Percentiles rank a stretch among this genome's conserved stretches.
These are phyloP conservation scores for Exophiala sp. DNA, from an alignment of 2,329 filamentous ascomycete genomes.

Conservation along the genomic window DNA sequence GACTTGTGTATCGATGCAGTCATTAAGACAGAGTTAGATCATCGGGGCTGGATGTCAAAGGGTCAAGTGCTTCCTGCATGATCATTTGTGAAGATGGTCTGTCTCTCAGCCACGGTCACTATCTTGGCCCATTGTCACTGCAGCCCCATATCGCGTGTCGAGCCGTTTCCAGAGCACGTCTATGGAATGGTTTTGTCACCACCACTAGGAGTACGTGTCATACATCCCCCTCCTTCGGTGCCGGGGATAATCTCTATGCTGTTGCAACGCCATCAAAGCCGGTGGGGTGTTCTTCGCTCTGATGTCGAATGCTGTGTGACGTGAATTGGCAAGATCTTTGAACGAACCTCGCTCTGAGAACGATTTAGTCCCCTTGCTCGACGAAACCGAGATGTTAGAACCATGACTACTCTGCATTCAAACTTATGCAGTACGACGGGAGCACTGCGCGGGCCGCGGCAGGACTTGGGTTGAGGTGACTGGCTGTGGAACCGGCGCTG, in stretches of 20 bases:
- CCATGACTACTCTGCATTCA: constrained; percentile 8
- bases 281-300: neutral
- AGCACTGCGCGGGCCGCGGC: neutral
- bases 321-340: constrained; percentile 5
- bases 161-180: constrained; percentile 11
- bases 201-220: neutral
- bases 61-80: constrained; percentile 11
- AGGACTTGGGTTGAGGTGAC: neutral
- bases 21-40: constrained; percentile 16
- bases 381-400: neutral
- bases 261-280: constrained; percentile 4
- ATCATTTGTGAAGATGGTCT: constrained; percentile 11
- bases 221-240: neutral
- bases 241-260: neutral
- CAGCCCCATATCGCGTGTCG: constrained; percentile 3
- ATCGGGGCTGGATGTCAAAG: constrained; percentile 8
- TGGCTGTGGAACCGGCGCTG: neutral
- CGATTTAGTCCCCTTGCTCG: constrained; percentile 12
- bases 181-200: neutral
- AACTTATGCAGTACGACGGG: constrained; percentile 7
- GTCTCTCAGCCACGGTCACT: constrained; percentile 10
- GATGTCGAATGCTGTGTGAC: neutral
- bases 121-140: constrained; percentile 12
- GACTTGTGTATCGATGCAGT: constrained; percentile 18
- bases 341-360: neutral